A percentile compares a stretch with the other conserved stretches of the same genome.
phyloP scores from a whole-genome alignment of 257 asterid genomes.

The Solanum lycopersicoides region DNA sequence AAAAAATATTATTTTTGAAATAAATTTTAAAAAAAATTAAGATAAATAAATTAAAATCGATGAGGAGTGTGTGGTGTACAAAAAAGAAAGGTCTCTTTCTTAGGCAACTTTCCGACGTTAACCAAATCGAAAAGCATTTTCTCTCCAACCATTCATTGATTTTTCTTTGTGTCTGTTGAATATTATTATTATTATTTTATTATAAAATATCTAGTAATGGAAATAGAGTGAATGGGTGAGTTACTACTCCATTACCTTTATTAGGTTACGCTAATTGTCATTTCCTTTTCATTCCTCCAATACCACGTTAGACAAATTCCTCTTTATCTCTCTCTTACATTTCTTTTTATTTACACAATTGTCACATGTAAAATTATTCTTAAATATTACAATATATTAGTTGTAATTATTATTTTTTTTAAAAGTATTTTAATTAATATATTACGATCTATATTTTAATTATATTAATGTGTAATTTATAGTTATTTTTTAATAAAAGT shows the following conservation, averaged over 20 bases:
- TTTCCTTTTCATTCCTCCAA: conserved; percentile 12
- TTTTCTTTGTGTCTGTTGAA: background rate
- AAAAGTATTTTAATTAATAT: no score
- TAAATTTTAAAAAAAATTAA: background rate
- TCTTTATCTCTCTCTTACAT: background rate
- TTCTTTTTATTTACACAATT: background rate
- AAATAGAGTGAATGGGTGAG: conserved; percentile 11
- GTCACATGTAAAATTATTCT: no score
- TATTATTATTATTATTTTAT: background rate
- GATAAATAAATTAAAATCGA: background rate
- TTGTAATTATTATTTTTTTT: no score
- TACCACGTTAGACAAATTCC: conserved; percentile 9
- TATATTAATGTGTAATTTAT: no score
- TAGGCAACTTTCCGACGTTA: conserved; percentile 30
- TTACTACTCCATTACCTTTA: conserved; percentile 11
- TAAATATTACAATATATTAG: no score
- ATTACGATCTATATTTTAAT: no score
- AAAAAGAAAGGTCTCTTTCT: conserved; percentile 19
- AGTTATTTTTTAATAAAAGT: no score
- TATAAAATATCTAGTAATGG: conserved; percentile 7
- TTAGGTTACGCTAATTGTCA: conserved; percentile 11
- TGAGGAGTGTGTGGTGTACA: background rate
- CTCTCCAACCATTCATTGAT: background rate
- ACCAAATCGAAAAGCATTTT: conserved; percentile 27
- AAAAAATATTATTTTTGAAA: background rate